phyloP scores from a whole-genome alignment of 169 alveolate genomes.

The Plasmodium vinckei region DNA sequence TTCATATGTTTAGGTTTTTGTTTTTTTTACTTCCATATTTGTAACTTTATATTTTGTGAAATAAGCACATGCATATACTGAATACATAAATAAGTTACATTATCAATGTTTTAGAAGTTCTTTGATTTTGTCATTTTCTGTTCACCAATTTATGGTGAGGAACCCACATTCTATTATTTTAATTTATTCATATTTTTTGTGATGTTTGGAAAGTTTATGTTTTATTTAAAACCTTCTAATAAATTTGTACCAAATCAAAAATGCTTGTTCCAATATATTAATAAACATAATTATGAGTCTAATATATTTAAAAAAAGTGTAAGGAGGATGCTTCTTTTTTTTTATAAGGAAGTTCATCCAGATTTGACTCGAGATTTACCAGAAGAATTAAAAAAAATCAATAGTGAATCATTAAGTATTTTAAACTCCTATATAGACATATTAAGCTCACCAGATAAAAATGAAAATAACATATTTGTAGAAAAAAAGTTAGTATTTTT shows the following conservation, averaged over 20 bases:
- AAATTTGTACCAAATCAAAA: slow-evolving; percentile 15
- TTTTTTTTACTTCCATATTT: too few relatives aligned
- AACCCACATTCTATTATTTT: background rate
- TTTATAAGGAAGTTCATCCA: slow-evolving; percentile 76
- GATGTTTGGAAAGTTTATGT: slow-evolving; percentile 38
- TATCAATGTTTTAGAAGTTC: too few relatives aligned
- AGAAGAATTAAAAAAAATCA: slow-evolving; percentile 72
- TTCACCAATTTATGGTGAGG: too few relatives aligned
- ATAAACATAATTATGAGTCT: slow-evolving; percentile 33
- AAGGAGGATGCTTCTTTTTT: slow-evolving; percentile 61
- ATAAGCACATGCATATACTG: too few relatives aligned
- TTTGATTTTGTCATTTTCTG: too few relatives aligned
- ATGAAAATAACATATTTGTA: slow-evolving; percentile 51
- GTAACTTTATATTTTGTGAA: too few relatives aligned
- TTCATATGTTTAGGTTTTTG: too few relatives aligned
- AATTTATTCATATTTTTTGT: background rate
- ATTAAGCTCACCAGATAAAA: slow-evolving; percentile 32
- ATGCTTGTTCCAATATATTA: slow-evolving; percentile 8
- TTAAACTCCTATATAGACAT: slow-evolving; percentile 74
- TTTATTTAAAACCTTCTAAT: slow-evolving; percentile 1
- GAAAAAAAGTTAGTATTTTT: slow-evolving; percentile 57
- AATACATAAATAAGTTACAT: too few relatives aligned
- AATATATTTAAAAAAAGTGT: slow-evolving; percentile 38
- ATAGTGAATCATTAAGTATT: slow-evolving; percentile 70
- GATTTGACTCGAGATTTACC: slow-evolving; percentile 66